These are phyloP conservation scores for Datura wrightii DNA, from an alignment of 257 asterid species.

Conservation along the genomic window DNA sequence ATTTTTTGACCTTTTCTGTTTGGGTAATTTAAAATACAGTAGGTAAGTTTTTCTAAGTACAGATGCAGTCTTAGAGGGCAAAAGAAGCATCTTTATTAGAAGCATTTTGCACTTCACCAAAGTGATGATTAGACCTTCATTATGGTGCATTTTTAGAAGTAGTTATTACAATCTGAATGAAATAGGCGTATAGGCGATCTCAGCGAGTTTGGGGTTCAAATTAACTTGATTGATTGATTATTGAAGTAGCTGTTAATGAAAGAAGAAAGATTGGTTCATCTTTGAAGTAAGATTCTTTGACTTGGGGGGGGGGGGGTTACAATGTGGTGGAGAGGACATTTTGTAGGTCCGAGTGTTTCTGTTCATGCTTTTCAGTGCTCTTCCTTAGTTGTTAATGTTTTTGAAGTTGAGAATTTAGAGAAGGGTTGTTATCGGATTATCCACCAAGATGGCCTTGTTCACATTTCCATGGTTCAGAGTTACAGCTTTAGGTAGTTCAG, in stretches of 20 bases:
- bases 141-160: conserved; percentile 19
- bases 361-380: conserved; percentile 13
- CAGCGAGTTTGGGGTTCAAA: neutral
- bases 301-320: neutral
- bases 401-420: conserved; percentile 6
- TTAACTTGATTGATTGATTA: neutral
- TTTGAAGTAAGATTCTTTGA: conserved; percentile 7
- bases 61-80: conserved; percentile 1
- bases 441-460: neutral
- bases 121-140: neutral
- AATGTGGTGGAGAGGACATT: neutral
- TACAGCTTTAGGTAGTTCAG: conserved; percentile 14
- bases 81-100: conserved; percentile 31
- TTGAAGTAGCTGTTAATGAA: neutral
- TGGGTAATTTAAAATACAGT: neutral
- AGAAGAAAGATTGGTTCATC: neutral
- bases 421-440: neutral
- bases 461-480: neutral
- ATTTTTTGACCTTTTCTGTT: neutral
- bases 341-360: neutral
- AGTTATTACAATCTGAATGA: neutral
- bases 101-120: conserved; percentile 15
- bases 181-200: neutral
- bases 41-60: neutral
- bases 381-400: conserved; percentile 6